Evolutionary conservation across 2,329 filamentous ascomycete genomes (phyloP), one percentile per base, ranked within the genome.

Genomic region (Xylariaceae sp.): DNA sequence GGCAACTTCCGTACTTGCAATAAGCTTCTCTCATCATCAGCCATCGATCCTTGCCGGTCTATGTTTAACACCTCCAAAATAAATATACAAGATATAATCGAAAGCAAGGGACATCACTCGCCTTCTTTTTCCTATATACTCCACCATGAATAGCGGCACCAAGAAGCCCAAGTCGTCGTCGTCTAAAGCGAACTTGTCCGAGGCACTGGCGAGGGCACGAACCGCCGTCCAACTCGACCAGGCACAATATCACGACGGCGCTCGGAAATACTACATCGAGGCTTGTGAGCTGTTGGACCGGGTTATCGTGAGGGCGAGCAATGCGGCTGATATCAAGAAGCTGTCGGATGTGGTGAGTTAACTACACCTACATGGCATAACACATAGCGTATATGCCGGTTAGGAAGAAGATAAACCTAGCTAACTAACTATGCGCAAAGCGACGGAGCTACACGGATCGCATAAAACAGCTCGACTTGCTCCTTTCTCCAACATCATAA

Each of bases 211-310:
- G 7, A 61, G 57, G 48, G 58, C 57, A 11, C 57, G 54, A 38
- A 61, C 58, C 2, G 58, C 58, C 3, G 58, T 61, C 25, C 58
- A 61, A 45, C 58, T 61, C 47, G 58, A 61, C 37, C 58, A 58
- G 27, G 57, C 58, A 19, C 49, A 59, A 20, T 59, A 57, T 27
- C 43, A 61, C 23, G 44, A 43, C 17, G 56, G 58, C n/a, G 58
- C 58, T 20, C 54, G 47, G 12, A 52, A 54, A 44, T 61, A 61
- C 40, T 61, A 61, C 23, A 17, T 45, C 37, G 57, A 61, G 47
- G 49, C 54, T 27, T 50, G 55, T 12, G 55, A 50, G 21, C 50
- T 61, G 19, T 40, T 61, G 8, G 48, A 49, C 37, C 50, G 55
- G 32, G 55, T 60, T 35, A 46, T 59, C 22, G 39, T 37, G 5